Evolutionary conservation across 805 yeast genomes (phyloP).

Genomic region (Yarrowia porcina): DNA sequence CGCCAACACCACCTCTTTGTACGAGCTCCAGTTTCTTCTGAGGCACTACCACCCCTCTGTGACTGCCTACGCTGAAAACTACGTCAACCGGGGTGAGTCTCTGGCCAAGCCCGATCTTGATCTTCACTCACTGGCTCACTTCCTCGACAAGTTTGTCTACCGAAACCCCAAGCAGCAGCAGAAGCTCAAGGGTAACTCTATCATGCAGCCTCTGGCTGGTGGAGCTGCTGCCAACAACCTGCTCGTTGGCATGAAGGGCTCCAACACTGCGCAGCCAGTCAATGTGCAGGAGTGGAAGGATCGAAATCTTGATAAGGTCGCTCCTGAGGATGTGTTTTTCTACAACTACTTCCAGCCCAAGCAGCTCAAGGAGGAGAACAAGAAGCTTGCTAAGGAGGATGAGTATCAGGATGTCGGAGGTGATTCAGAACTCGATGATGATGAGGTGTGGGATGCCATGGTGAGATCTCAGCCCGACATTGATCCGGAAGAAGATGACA

Average conservation of each 20-base stretch:
- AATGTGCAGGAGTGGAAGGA: conserved; percentile 82
- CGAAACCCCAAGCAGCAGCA: conserved; percentile 82
- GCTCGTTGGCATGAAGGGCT: conserved; percentile 26
- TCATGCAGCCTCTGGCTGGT: conserved; percentile 97
- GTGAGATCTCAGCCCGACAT: conserved; percentile 72
- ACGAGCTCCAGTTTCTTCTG: conserved; percentile 78
- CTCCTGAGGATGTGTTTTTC: conserved; percentile 86
- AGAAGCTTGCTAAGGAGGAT: conserved; percentile 36
- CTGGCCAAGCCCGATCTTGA: conserved; percentile 84
- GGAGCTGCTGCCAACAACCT: conserved; percentile 45
- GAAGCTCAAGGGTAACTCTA: conserved; percentile 76
- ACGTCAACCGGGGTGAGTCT: conserved; percentile 38
- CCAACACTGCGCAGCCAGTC: conserved; percentile 56
- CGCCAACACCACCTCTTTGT: conserved; percentile 74
- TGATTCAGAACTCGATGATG: conserved; percentile 49
- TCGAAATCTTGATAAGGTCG: conserved; percentile 55
- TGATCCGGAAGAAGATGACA: conserved; percentile 57
- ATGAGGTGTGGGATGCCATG: conserved; percentile 76
- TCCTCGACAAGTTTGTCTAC: conserved; percentile 93
- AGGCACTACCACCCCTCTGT: conserved; percentile 92
- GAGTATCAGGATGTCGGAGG: conserved; percentile 38
- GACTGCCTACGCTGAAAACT: conserved; percentile 62
- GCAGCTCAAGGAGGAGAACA: conserved; percentile 35
- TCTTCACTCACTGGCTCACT: conserved; percentile 79
- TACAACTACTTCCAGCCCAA: conserved; percentile 65